phyloP scores from a whole-genome alignment of 1,284 basidiomycete genomes.

The Cutaneotrichosporon cavernicola region DNA sequence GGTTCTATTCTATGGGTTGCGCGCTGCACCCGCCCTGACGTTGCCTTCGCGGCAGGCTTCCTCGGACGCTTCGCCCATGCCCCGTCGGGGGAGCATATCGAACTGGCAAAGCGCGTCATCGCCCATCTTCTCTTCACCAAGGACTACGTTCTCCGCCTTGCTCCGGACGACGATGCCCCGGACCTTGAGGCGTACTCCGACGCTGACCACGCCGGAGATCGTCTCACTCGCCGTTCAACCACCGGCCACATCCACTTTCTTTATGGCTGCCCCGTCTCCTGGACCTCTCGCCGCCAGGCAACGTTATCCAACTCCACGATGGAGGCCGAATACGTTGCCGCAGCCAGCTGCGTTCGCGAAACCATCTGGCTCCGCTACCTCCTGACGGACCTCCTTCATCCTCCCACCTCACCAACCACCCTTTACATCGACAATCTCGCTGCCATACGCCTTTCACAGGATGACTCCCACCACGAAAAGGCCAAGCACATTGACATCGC shows the following conservation, averaged over 20 bases:
- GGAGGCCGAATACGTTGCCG: conserved; percentile 56
- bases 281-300: conserved; percentile 53
- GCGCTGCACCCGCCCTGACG: conserved; percentile 34
- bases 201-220: conserved; percentile 9
- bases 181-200: conserved; percentile 1
- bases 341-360: conserved; percentile 57
- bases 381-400: conserved; percentile 9
- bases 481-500: too few relatives aligned
- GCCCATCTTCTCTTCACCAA: conserved; percentile 52
- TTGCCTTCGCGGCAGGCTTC: conserved; percentile 33
- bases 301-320: conserved; percentile 50
- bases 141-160: conserved; percentile 35
- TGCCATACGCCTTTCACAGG: too few relatives aligned
- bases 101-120: conserved; percentile 52
- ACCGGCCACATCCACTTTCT: conserved; percentile 53
- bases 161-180: conserved; percentile 31
- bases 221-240: conserved; percentile 37
- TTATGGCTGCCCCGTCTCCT: conserved; percentile 48
- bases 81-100: conserved; percentile 48
- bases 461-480: too few relatives aligned
- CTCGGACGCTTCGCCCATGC: conserved; percentile 28
- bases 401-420: too few relatives aligned
- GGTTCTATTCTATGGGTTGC: conserved; percentile 37
- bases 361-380: conserved; percentile 50
- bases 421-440: too few relatives aligned